phyloP scores from a whole-genome alignment of 2,329 filamentous ascomycete species.

The Tolypocladium ovalisporum region DNA sequence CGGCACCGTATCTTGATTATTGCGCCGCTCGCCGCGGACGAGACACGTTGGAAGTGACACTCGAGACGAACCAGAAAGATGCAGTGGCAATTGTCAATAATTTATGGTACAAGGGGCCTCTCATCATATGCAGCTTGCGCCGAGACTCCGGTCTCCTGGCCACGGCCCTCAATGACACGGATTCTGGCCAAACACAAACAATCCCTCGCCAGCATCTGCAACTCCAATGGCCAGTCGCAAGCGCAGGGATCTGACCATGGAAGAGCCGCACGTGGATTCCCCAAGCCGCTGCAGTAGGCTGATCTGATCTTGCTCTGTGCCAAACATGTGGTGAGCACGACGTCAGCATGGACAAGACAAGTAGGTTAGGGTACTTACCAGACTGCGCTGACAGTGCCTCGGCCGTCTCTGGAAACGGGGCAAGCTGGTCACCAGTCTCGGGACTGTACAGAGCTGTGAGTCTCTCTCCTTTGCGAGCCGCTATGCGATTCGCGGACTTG shows the following conservation, averaged over 20 bases:
- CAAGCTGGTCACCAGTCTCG: neutral
- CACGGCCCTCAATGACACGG: no score
- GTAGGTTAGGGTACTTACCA: neutral
- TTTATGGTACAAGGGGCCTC: no score
- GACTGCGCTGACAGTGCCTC: neutral
- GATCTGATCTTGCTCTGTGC: neutral
- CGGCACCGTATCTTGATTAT: neutral
- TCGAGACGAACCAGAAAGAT: no score
- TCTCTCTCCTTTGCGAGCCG: neutral
- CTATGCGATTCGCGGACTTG: neutral
- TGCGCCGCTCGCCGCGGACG: neutral
- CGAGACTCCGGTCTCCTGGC: no score
- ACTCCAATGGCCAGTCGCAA: neutral
- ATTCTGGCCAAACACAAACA: neutral
- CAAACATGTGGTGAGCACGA: neutral
- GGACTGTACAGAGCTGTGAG: neutral
- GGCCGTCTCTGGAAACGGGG: neutral
- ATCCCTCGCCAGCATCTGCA: no score
- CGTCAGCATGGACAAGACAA: neutral
- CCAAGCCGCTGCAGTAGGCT: neutral
- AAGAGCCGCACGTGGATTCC: neutral
- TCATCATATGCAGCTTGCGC: no score
- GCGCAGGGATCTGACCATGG: neutral
- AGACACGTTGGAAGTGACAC: no score
- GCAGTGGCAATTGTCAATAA: no score